Evolutionary conservation across 2,329 filamentous ascomycete species (phyloP), one percentile per base, ranked within the genome.

Genomic region (Hymenoscyphus albidus): DNA sequence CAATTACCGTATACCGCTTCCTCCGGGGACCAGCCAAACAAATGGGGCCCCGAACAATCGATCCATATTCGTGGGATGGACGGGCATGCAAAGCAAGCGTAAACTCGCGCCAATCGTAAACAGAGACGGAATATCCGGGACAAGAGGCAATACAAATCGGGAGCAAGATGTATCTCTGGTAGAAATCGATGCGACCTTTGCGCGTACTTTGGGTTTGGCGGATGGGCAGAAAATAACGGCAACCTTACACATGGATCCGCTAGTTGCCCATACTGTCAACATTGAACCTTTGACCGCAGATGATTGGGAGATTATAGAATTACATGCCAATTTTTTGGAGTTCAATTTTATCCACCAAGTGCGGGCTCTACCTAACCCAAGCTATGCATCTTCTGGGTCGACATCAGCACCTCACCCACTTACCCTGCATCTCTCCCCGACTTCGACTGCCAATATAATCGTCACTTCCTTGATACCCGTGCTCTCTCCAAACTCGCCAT

Each of bases 271-370:
- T 77, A 98, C 93, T 1, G 90, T 99, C 77, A 93, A 97, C 75
- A 98, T 99, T 71, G 96, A 99, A 76, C 95, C 95, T 40, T 79
- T 98, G 72, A 98, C 95, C 0, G 88, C 94, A 1, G 92, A 96
- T 65, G 95, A 99, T 76, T 99, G 95, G 95, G 95, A 99, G 78
- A 96, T 98, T 73, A 98, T 99, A 72, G 95, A 99, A 77, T 82
- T 99, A 1, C 95, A 99, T 80, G 95, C 95, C 5, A 95, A 90
- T 16, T 99, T 98, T 74, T 82, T 99, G 60, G 95, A 99, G 75
- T 83, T 97, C 69, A 98, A 99, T 76, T 87, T 99, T 61, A 82
- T 97, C 39, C 91, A 89, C 56, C 95, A 99, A 79, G 93, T 99
- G 71, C 89, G 95, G 72, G 94, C 94, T 18, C 82, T 99, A 27